A percentile compares a stretch with the other conserved stretches of the same genome.
Conservation (phyloP, 1,284 basidiomycete species). For the Trichosporon sp. region DNA sequence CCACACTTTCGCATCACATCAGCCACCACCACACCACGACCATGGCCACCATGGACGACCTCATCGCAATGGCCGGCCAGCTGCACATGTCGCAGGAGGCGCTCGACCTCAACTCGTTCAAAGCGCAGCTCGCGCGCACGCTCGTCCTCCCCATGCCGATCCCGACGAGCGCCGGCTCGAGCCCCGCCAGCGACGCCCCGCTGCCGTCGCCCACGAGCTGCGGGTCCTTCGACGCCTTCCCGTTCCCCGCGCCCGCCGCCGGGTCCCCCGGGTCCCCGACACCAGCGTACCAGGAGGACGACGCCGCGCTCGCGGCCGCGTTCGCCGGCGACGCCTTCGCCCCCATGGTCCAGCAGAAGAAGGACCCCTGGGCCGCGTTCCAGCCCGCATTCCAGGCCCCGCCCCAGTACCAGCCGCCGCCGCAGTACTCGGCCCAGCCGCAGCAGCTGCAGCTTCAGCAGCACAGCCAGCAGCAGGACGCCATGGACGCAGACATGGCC, state of each 20-base stretch:
- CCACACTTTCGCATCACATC: neutral
- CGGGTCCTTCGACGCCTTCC: neutral
- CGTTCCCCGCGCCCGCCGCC: neutral
- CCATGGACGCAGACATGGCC: conserved; percentile 9
- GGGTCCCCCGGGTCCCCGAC: neutral
- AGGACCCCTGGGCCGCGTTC: neutral
- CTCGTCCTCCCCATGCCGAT: conserved; percentile 17
- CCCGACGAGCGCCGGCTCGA: conserved; percentile 1
- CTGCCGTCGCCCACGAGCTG: conserved; percentile 14
- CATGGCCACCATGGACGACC: conserved; percentile 40
- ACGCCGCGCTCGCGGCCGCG: conserved; percentile 14
- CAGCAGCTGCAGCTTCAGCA: neutral
- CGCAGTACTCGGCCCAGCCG: neutral
- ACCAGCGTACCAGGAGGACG: conserved; percentile 2
- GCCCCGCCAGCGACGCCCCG: conserved; percentile 6
- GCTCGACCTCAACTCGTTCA: conserved; percentile 31
- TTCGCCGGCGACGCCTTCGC: conserved; percentile 24
- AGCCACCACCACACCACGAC: neutral
- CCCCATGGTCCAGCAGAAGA: conserved; percentile 9
- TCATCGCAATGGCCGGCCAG: conserved; percentile 39
- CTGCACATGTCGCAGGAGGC: conserved; percentile 34
- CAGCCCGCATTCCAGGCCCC: neutral
- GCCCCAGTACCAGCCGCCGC: neutral
- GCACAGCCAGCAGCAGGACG: conserved; percentile 1
- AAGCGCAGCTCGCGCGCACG: conserved; percentile 23